Base-by-base conservation (phyloP, 2,329 filamentous ascomycete species). In the Microcyclospora tardicrescens region DNA sequence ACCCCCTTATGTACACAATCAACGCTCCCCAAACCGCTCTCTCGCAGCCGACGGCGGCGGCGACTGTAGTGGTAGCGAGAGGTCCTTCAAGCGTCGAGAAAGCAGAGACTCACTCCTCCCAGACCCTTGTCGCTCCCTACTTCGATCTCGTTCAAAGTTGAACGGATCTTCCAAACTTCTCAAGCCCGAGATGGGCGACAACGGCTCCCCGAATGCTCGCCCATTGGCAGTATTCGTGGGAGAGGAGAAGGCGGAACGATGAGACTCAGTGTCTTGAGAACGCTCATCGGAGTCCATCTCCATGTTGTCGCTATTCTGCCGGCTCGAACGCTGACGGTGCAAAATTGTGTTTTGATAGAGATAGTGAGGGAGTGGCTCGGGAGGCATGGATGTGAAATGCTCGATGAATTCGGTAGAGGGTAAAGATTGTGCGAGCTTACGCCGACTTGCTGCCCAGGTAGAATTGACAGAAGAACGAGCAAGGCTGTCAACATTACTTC, bases 1-100 rank as follows among this genome's bases (percentile, higher is more conserved):
- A 24, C 19, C 19, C 8, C 5, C 19, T 8, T 24, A 24, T 24
- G 5, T 4, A 24, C 19, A 8, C 4, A 4, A 8, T 24, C 19
- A 24, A 24, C 19, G 8, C 19, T 24, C 19, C 19, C 19, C 19
- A 24, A 24, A 24, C 8, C 19, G 19, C 19, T 24, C 19, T 24
- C 8, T 24, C 19, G 19, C 19, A 24, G 19, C 19, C 5, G 19
- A 24, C 19, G 19, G 19, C 19, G 19, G 19, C 19, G 19, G 19
- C 5, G 19, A 24, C 34, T 42, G 43, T 12, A 35, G 35, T 9
- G 28, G 24, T n/a, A 49, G 28, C 12, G 44, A 79, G 5, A 83
- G 61, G 2, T 74, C 72, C 44, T 75, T 71, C 36, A 87, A 61
- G 40, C 76, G 71, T 54, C 76, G 75, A 6, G 82, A 82, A 13